A percentile compares a stretch with the other conserved stretches of the same genome.
Evolutionary conservation across 164 flowering plant genomes (phyloP).

Genomic region (Euptelea pleiosperma): DNA sequence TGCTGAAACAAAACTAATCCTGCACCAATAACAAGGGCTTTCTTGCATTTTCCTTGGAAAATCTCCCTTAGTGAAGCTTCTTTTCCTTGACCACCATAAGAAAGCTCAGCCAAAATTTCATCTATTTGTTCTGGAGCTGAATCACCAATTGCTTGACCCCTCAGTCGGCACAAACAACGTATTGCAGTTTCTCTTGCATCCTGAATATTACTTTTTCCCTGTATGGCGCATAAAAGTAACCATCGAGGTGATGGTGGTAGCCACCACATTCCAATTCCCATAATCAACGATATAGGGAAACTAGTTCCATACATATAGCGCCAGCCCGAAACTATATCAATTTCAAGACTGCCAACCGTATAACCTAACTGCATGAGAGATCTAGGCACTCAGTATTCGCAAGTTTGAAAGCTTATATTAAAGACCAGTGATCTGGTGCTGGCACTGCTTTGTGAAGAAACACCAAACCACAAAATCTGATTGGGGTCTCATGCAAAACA

Average conservation of each 20-base stretch:
- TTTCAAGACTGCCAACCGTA: conserved; percentile 69
- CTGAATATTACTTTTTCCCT: conserved; percentile 61
- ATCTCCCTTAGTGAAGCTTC: conserved; percentile 58
- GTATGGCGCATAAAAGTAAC: conserved; percentile 80
- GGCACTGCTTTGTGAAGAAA: too few relatives aligned
- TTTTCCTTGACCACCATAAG: conserved; percentile 52
- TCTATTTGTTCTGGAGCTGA: conserved; percentile 64
- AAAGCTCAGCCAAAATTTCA: conserved; percentile 73
- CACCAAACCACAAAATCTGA: too few relatives aligned
- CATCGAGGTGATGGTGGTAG: conserved; percentile 94
- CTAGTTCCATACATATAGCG: conserved; percentile 89
- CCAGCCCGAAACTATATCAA: conserved; percentile 73
- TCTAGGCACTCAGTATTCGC: conserved; percentile 11
- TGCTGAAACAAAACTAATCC: conserved; percentile 94
- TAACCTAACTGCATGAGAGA: conserved; percentile 68
- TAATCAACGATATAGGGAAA: conserved; percentile 61
- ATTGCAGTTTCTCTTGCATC: conserved; percentile 67
- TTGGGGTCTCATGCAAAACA: background rate
- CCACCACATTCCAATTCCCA: conserved; percentile 98
- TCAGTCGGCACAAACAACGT: conserved; percentile 60
- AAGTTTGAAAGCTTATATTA: conserved; percentile 1
- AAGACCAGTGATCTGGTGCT: background rate
- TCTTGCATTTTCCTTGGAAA: conserved; percentile 84
- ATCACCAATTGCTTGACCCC: conserved; percentile 61
- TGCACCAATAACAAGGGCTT: conserved; percentile 82